Evolutionary conservation across 2,329 filamentous ascomycete genomes (phyloP), one percentile per base, ranked within the genome.

Genomic region (Xylaria sp.): DNA sequence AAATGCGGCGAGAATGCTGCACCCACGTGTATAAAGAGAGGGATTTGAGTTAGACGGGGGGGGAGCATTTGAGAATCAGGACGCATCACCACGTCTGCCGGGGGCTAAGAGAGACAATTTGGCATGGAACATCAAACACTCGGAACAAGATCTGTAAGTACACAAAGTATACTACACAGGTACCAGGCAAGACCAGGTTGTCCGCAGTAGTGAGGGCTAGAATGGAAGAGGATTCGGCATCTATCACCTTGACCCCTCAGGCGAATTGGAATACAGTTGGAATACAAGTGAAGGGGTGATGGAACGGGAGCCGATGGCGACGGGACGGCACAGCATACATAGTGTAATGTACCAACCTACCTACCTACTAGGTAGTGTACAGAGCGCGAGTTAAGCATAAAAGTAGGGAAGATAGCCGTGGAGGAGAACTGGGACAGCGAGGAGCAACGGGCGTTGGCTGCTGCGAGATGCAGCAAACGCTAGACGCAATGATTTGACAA

Each of bases 31-130:
- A 55, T 40, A 37, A 52, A 17, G 49, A 38, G 31, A 52, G 50
- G 28, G 21, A 67, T 67, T 67, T 65, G 65, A 67, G 59, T 64
- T 64, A 53, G 54, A 37, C 21, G 31, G 33, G 56, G 33, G 56
- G 60, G 56, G 31, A 38, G 37, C 56, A 63, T 65, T 65, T 65
- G 63, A 59, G 31, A 64, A 59, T 49, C 42, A 35, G 11, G 53
- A 56, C 56, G 37, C 61, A 64, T 64, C 64, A 19, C 38, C 50
- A 47, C 60, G 50, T n/a, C 37, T 28, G 38, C 47, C 49, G 57
- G 53, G 60, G n/a, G 31, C 49, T 8, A 4, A 49, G 45, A 46
- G 46, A 28, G 46, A 51, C 38, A 50, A 66, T 66, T 66, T 66
- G 64, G 54, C 64, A 65, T 65, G 25, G 35, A 61, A 61, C 52